Evolutionary conservation across 805 yeast species (phyloP), one percentile per base, ranked within the genome.

Genomic region (Suhomyces canberraensis): DNA sequence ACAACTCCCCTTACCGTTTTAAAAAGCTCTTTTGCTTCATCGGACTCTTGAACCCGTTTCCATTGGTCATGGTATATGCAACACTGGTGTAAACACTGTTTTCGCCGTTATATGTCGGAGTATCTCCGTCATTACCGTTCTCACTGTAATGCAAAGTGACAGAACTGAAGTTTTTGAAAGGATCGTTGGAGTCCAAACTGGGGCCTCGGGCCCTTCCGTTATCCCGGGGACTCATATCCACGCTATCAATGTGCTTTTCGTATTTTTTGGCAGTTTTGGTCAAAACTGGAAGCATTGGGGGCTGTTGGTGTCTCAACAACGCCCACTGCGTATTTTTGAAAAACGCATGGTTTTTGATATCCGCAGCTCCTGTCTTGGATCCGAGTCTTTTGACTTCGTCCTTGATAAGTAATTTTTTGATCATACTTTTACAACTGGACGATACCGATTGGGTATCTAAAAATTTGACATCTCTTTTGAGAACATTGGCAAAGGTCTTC

Each of bases 311-410:
- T 50, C 98, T 75, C 39, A 93, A 66, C 41, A 93, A 69, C 0
- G 98, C 97, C 99, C 99, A 93, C 57, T 89, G 95, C 1, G 87
- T 81, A 49, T 71, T 84, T 55, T 89, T 91, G 73, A 93, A 93
- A 50, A 90, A 95, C 0, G 87, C 80, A 58, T 95, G 98, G 39
- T 76, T 79, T 54, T 93, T 93, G 35, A 93, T 78, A 54, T 93
- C 99, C 2, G 95, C 82, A 0, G 98, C 98, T 13, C 99, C 99
- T 31, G 88, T 78, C 41, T 84, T 81, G 8, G 95, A 86, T 0
- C 99, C 99, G 29, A 93, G 59, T 39, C 99, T 70, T 54, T 87
- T 88, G 25, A 74, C 68, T 60, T 93, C 98, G 57, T 91, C 96
- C 56, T 95, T 93, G 37, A 83, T 83, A 39, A 93, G 68, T 30